Evolutionary conservation across 208 protist species (phyloP).

Genomic region (Wallacemonas sp.): DNA sequence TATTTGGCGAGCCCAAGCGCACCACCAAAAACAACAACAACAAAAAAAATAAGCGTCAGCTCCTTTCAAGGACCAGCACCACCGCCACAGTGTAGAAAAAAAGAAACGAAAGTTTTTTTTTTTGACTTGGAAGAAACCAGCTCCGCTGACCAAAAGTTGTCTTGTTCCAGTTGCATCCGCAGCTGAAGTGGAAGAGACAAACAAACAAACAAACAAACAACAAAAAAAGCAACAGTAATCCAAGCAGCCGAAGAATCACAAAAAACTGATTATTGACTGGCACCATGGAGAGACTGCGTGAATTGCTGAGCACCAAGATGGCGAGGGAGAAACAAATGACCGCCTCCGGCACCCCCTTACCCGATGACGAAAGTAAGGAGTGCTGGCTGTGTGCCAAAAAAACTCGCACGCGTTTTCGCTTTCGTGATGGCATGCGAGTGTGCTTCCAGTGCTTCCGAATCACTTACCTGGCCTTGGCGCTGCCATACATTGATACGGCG

Average conservation of each 20-base stretch:
- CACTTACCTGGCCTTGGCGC: constrained; percentile 42
- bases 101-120: too few relatives aligned
- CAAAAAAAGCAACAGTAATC: too few relatives aligned
- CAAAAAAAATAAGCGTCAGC: neutral
- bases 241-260: too few relatives aligned
- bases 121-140: too few relatives aligned
- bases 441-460: constrained; percentile 75
- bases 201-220: too few relatives aligned
- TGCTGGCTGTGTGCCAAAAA: constrained; percentile 69
- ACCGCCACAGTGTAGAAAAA: constrained; percentile 8
- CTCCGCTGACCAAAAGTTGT: too few relatives aligned
- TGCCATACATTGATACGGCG: constrained; percentile 55
- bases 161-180: too few relatives aligned
- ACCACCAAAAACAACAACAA: neutral
- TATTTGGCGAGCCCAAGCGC: neutral
- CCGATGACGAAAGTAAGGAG: constrained; percentile 1
- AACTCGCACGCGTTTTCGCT: constrained; percentile 36
- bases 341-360: neutral
- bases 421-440: constrained; percentile 40
- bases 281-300: constrained; percentile 29
- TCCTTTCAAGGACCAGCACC: neutral
- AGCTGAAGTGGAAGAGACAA: too few relatives aligned
- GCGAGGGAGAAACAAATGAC: constrained; percentile 31
- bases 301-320: constrained; percentile 37
- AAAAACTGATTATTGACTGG: constrained; percentile 5